Percentiles rank a stretch among this genome's conserved stretches.
These are phyloP conservation scores for Exophiala sp. DNA, from an alignment of 2,329 filamentous ascomycete species.

Conservation along the genomic window DNA sequence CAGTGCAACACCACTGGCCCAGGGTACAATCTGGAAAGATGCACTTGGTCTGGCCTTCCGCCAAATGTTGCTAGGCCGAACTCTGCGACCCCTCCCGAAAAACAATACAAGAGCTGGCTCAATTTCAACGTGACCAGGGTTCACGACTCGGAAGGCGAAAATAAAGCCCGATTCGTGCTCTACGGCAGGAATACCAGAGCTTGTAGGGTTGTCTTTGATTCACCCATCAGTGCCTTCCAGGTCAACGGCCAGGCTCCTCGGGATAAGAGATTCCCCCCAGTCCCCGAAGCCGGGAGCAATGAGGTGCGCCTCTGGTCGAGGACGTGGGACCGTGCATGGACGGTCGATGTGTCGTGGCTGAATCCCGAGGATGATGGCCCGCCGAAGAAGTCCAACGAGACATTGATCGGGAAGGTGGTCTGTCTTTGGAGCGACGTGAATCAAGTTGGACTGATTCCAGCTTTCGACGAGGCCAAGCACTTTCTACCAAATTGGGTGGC, in stretches of 20 bases:
- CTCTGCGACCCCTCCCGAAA: slow-evolving; percentile 27
- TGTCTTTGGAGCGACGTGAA: slow-evolving; percentile 92
- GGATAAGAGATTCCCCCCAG: slow-evolving; percentile 63
- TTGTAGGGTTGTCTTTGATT: slow-evolving; percentile 70
- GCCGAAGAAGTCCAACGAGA: slow-evolving; percentile 34
- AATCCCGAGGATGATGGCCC: slow-evolving; percentile 23
- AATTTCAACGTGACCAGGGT: slow-evolving; percentile 57
- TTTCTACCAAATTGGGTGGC: slow-evolving; percentile 79
- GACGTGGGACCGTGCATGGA: slow-evolving; percentile 73
- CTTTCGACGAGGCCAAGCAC: slow-evolving; percentile 72
- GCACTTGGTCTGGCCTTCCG: slow-evolving; percentile 66
- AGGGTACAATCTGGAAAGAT: slow-evolving; percentile 52
- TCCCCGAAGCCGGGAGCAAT: slow-evolving; percentile 60
- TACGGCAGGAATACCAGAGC: slow-evolving; percentile 71
- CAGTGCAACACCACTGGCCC: slow-evolving; percentile 45
- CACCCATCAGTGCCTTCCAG: slow-evolving; percentile 61
- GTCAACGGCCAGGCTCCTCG: slow-evolving; percentile 59
- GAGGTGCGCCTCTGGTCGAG: slow-evolving; percentile 79
- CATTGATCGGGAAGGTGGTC: slow-evolving; percentile 62
- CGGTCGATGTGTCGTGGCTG: slow-evolving; percentile 68
- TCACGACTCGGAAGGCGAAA: slow-evolving; percentile 37
- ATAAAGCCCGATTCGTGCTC: slow-evolving; percentile 62
- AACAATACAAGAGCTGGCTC: slow-evolving; percentile 58
- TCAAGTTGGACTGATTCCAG: slow-evolving; percentile 66
- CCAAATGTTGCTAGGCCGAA: slow-evolving; percentile 58